Percentiles rank a stretch among this genome's conserved stretches.
Evolutionary conservation across 2,329 filamentous ascomycete species (phyloP).

Genomic region (Penicillium concentricum): DNA sequence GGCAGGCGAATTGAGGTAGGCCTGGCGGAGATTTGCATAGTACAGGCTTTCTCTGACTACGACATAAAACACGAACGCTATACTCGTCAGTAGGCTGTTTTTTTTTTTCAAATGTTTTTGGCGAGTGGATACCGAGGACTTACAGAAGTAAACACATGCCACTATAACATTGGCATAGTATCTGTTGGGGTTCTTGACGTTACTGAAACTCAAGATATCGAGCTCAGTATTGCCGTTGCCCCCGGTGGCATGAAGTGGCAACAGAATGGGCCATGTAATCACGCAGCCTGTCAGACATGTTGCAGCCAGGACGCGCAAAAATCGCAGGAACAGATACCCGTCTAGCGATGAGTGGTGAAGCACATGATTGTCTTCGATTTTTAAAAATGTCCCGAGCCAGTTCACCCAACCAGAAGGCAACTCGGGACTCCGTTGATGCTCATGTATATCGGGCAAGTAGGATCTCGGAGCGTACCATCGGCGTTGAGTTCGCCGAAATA

Average conservation of each 20-base stretch:
- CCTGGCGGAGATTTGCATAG: slow-evolving; percentile 87
- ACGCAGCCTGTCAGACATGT: slow-evolving; percentile 78
- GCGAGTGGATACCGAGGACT: slow-evolving; percentile 12
- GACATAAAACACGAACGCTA: slow-evolving; percentile 77
- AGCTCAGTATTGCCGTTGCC: slow-evolving; percentile 66
- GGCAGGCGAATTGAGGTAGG: slow-evolving; percentile 80
- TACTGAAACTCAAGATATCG: slow-evolving; percentile 76
- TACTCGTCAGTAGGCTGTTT: slow-evolving; percentile 6
- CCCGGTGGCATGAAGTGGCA: slow-evolving; percentile 85
- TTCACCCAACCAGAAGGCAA: slow-evolving; percentile 50
- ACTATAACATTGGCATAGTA: slow-evolving; percentile 79
- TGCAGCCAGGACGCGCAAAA: slow-evolving; percentile 73
- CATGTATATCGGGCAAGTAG: slow-evolving; percentile 42
- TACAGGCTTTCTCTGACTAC: slow-evolving; percentile 85
- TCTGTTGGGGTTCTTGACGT: slow-evolving; percentile 62
- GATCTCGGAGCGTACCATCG: slow-evolving; percentile 49
- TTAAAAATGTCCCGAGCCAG: slow-evolving; percentile 55
- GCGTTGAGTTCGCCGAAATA: slow-evolving; percentile 46
- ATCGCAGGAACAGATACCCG: slow-evolving; percentile 87
- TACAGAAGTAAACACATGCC: slow-evolving; percentile 74
- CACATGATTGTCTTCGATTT: slow-evolving; percentile 70
- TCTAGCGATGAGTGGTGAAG: slow-evolving; percentile 89
- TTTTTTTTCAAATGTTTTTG: not conserved
- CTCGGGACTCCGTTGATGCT: slow-evolving; percentile 50
- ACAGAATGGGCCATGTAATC: slow-evolving; percentile 84